phyloP scores from a whole-genome alignment of 2,329 filamentous ascomycete species.

The Hypoxylon sp. region DNA sequence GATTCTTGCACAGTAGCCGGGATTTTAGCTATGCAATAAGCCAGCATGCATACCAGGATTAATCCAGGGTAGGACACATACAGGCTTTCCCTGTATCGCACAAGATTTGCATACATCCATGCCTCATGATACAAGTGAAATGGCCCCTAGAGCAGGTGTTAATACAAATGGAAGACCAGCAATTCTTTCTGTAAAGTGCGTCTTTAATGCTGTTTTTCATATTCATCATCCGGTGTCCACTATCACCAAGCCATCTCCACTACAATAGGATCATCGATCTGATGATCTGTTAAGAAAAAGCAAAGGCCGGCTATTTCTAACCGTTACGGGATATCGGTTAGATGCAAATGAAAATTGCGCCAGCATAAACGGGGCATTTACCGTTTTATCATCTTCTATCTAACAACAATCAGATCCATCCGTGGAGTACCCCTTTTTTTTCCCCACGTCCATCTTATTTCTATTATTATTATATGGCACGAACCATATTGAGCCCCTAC shows the following conservation, averaged over 20 bases:
- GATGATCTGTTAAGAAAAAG: constrained; percentile 34
- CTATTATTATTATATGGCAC: constrained; percentile 30
- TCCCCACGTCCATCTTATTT: constrained; percentile 38
- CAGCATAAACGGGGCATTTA: constrained; percentile 30
- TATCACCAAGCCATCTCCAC: constrained; percentile 30
- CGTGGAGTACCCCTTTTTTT: constrained; percentile 36
- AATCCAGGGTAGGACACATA: not conserved
- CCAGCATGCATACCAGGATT: constrained; percentile 14
- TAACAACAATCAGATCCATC: constrained; percentile 34
- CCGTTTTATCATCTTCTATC: constrained; percentile 22
- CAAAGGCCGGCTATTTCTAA: constrained; percentile 36
- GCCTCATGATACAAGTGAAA: not conserved
- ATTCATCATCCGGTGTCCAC: constrained; percentile 26
- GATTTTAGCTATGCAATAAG: constrained; percentile 35
- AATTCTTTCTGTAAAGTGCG: not conserved
- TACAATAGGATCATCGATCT: constrained; percentile 40
- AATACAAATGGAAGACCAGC: constrained; percentile 11
- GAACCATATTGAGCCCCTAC: constrained; percentile 33
- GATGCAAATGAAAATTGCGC: constrained; percentile 33
- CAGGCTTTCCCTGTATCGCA: constrained; percentile 10
- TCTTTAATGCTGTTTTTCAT: constrained; percentile 23
- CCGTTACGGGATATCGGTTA: constrained; percentile 30
- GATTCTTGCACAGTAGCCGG: constrained; percentile 26
- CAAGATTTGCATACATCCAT: constrained; percentile 2
- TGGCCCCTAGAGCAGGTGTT: not conserved